Base-by-base conservation (phyloP, 148 eudicot species). In the Nepenthes gracilis region DNA sequence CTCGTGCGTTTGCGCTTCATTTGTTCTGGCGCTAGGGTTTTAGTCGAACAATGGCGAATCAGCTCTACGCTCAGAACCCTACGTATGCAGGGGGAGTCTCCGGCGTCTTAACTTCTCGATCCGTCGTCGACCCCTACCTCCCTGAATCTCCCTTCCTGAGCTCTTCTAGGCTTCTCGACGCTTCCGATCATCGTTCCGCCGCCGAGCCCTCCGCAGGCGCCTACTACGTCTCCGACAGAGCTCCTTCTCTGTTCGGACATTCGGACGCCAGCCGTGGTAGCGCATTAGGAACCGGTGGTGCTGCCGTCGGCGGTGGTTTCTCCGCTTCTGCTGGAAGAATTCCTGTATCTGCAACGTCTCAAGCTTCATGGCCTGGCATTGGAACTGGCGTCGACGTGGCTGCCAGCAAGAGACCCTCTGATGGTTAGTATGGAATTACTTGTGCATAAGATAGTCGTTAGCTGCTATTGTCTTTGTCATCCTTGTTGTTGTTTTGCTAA, bases 331-430 rank as follows among this genome's bases (percentile, higher is more conserved):
- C 66, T 2, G 65, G 68, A 13, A 49, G 53, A 49, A 49, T 54
- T 67, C 8, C n/a, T 47, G 15, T 49, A 5, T 10, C 12, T 49
- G 53, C 53, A 10, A 23, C 23, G 23, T 49, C 53, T 49, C 10
- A 6, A 5, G 4, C 53, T 2, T 11, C 53, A 5, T 12, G 2
- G 53, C n/a, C 15, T 5, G 53, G 10, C 45, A 23, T 69, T 2
- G 58, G 58, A 35, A 12, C 64, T 45, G 70, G 76, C 43, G 43
- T 61, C 40, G 67, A 64, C 14, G 43, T 52, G 47, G 51, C 67
- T 55, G 61, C 67, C 51, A 33, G 64, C 37, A 81, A 81, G 73
- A 77, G 81, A 13, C 40, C 82, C 35, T 72, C 77, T 54, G 73
- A 81, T 47, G 66, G 85, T 81, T 66, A 58, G 64, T 23, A 4